Conservation (phyloP, 2,329 filamentous ascomycete species). For the Colletotrichum sp. region DNA sequence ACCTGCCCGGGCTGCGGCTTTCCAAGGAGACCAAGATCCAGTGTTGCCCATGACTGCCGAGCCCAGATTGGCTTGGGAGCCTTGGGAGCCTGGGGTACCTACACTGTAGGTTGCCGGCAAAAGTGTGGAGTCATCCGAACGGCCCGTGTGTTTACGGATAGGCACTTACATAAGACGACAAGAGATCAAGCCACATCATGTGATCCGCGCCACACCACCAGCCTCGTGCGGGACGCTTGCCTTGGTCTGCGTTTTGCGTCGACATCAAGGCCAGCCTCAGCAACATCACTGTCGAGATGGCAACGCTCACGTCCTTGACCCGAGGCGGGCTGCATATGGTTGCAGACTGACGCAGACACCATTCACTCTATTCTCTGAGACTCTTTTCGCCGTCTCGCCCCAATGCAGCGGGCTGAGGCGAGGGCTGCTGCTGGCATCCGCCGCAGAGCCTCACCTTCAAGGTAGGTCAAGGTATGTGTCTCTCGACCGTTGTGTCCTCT, state of each 20-base stretch:
- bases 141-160: neutral
- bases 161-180: neutral
- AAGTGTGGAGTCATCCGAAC: neutral
- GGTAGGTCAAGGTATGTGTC: slow-evolving; percentile 20
- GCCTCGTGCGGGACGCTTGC: slow-evolving; percentile 21
- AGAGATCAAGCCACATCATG: neutral
- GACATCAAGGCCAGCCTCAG: slow-evolving; percentile 18
- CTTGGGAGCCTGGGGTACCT: neutral
- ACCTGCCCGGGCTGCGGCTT: neutral
- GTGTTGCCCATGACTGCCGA: neutral
- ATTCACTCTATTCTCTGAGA: neutral
- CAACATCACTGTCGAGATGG: slow-evolving; percentile 14
- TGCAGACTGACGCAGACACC: neutral
- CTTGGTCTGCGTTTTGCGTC: slow-evolving; percentile 21
- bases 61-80: neutral
- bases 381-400: neutral
- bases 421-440: slow-evolving; percentile 14
- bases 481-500: neutral
- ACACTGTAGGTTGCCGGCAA: neutral
- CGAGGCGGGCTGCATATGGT: neutral
- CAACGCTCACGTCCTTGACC: neutral
- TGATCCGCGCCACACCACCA: neutral
- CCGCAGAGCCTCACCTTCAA: slow-evolving; percentile 13
- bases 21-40: neutral
- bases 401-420: neutral